phyloP scores from a whole-genome alignment of 2,329 filamentous ascomycete genomes.

The Cladosporium halotolerans region DNA sequence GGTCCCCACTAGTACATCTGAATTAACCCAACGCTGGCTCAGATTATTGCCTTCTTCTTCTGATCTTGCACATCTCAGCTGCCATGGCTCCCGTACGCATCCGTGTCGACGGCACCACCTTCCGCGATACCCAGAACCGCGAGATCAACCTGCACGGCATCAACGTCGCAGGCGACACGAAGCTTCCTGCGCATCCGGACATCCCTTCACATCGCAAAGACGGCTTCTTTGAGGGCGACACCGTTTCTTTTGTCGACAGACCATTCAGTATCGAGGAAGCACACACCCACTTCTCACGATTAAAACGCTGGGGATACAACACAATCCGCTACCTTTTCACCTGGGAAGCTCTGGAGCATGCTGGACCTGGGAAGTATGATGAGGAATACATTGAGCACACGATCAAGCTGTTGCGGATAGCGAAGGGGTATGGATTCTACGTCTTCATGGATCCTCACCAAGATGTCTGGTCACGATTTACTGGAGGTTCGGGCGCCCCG shows the following conservation, averaged over 20 bases:
- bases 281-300: conserved; percentile 73
- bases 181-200: conserved; percentile 76
- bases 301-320: conserved; percentile 91
- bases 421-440: conserved; percentile 88
- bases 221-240: conserved; percentile 87
- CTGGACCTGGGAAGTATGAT: conserved; percentile 85
- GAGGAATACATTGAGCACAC: conserved; percentile 91
- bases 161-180: conserved; percentile 86
- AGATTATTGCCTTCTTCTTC: background rate
- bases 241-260: conserved; percentile 78
- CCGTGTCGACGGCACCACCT: conserved; percentile 76
- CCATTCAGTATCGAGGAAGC: conserved; percentile 82
- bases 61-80: background rate
- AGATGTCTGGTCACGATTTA: conserved; percentile 95
- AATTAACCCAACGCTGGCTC: background rate
- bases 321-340: conserved; percentile 95
- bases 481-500: conserved; percentile 88
- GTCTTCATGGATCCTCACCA: conserved; percentile 99
- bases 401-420: conserved; percentile 72
- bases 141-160: conserved; percentile 88
- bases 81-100: conserved; percentile 71
- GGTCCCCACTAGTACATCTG: background rate
- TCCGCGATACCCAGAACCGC: conserved; percentile 73
- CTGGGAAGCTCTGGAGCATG: conserved; percentile 96
- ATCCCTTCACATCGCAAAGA: conserved; percentile 71